A percentile compares a stretch with the other conserved stretches of the same genome.
These are phyloP conservation scores for Canna indica DNA, from an alignment of 176 grass and related monocot species.

Conservation along the genomic window DNA sequence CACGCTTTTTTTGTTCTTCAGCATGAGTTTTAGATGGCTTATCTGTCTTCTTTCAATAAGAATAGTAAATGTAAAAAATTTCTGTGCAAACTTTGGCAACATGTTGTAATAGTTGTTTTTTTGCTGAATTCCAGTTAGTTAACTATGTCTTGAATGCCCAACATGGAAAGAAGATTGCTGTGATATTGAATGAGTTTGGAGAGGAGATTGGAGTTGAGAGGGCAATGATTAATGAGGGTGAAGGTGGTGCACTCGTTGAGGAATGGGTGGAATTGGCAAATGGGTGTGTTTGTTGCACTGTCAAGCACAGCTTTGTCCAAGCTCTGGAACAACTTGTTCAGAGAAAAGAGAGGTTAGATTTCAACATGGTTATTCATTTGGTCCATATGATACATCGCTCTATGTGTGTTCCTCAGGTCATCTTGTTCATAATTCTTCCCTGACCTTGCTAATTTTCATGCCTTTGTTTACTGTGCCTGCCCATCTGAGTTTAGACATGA, in stretches of 20 bases:
- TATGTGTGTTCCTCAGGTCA: not conserved
- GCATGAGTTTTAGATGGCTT: too few species aligned
- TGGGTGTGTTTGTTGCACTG: constrained; percentile 91
- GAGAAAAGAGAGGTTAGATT: constrained; percentile 64
- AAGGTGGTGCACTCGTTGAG: constrained; percentile 76
- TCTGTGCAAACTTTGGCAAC: not conserved
- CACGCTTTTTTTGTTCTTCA: too few species aligned
- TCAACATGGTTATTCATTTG: not conserved
- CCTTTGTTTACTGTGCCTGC: not conserved
- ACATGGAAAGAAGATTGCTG: constrained; percentile 80
- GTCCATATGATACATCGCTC: not conserved
- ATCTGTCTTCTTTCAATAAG: too few species aligned
- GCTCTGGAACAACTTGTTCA: constrained; percentile 94
- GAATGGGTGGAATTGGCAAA: constrained; percentile 97
- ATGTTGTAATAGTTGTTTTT: constrained; percentile 9
- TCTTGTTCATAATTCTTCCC: not conserved
- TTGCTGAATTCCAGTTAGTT: constrained; percentile 51
- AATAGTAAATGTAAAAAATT: not conserved
- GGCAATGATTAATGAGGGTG: constrained; percentile 95
- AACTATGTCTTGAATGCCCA: constrained; percentile 75
- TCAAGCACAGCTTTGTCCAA: constrained; percentile 95
- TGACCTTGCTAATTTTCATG: not conserved
- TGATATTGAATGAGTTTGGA: constrained; percentile 93
- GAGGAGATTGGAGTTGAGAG: constrained; percentile 93
- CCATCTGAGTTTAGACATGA: not conserved